Evolutionary conservation across 768 basidiomycete species (phyloP).

Genomic region (Suillus subaureus): DNA sequence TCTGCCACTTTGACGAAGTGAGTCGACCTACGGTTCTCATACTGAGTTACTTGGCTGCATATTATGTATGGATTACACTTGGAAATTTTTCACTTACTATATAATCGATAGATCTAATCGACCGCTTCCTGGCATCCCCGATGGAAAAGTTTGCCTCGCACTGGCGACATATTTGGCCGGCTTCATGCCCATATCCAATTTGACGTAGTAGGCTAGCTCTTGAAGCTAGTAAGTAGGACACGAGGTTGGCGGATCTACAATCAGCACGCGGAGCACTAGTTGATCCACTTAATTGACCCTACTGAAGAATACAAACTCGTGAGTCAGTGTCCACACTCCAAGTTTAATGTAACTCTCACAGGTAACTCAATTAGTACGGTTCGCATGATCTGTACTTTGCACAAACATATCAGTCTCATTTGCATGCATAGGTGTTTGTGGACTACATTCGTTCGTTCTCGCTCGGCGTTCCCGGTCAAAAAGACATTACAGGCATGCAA

Average conservation of each 20-base stretch:
- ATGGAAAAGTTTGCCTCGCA: neutral
- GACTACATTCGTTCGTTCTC: neutral
- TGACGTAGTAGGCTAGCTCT: neutral
- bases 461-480: neutral
- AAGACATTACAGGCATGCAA: neutral
- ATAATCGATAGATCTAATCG: neutral
- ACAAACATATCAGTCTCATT: neutral
- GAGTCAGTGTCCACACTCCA: neutral
- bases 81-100: constrained; percentile 1
- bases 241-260: constrained; percentile 1
- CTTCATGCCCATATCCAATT: neutral
- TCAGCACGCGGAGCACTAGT: neutral
- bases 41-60: neutral
- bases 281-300: neutral
- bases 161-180: neutral
- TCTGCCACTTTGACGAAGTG: neutral
- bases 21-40: neutral
- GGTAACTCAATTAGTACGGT: neutral
- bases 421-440: neutral
- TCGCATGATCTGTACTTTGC: neutral
- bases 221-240: neutral
- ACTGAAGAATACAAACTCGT: neutral
- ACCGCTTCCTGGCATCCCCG: neutral
- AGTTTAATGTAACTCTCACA: neutral
- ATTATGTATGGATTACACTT: constrained; percentile 1